Percentiles rank a stretch among this genome's conserved stretches.
These are phyloP conservation scores for Omphalotus guepiniiformis DNA, from an alignment of 768 basidiomycete species.

Conservation along the genomic window DNA sequence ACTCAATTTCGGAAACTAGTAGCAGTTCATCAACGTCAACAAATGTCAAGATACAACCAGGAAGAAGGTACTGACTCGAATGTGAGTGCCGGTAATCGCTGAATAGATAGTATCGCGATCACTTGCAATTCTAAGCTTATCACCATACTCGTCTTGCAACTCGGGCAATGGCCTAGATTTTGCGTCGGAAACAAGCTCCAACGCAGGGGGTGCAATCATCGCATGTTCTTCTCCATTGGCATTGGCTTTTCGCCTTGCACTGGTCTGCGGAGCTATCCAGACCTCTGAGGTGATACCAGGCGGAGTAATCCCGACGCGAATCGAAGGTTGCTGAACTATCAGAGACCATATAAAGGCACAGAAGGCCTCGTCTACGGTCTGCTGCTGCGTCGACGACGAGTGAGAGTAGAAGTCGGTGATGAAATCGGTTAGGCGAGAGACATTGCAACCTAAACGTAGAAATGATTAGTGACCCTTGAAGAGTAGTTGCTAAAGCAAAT, in stretches of 20 bases:
- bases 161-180: slow-evolving; percentile 51
- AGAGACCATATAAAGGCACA: slow-evolving; percentile 80
- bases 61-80: slow-evolving; percentile 48
- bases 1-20: slow-evolving; percentile 72
- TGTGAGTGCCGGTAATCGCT: slow-evolving; percentile 83
- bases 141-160: slow-evolving; percentile 54
- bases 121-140: slow-evolving; percentile 66
- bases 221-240: slow-evolving; percentile 47
- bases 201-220: slow-evolving; percentile 38
- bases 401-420: slow-evolving; percentile 60
- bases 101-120: slow-evolving; percentile 71
- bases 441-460: slow-evolving; percentile 57
- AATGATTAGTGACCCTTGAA: slow-evolving; percentile 9
- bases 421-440: slow-evolving; percentile 68
- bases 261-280: slow-evolving; percentile 72
- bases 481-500: slow-evolving; percentile 3
- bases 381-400: slow-evolving; percentile 31
- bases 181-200: slow-evolving; percentile 55
- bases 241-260: slow-evolving; percentile 61
- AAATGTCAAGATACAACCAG: slow-evolving; percentile 1
- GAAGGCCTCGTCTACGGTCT: slow-evolving; percentile 71
- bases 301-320: slow-evolving; percentile 71
- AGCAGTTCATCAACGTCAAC: neutral
- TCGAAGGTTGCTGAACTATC: slow-evolving; percentile 68
- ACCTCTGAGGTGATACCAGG: slow-evolving; percentile 59